These are phyloP conservation scores for Micractinium conductrix DNA, from an alignment of 139 green algal genomes.

Conservation along the genomic window DNA sequence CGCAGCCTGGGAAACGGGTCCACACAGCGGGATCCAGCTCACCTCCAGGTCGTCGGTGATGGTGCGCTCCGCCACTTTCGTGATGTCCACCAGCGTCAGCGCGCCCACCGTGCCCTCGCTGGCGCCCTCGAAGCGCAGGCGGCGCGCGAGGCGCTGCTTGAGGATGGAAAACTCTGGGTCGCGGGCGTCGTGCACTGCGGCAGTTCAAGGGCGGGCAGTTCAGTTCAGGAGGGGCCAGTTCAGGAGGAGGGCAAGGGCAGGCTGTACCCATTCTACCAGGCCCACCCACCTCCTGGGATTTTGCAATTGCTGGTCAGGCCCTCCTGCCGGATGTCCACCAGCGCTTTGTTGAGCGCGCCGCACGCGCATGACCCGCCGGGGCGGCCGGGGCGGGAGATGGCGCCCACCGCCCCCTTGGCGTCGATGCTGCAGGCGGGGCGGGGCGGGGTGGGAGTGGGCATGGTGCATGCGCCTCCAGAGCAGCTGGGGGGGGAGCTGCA, in stretches of 20 bases:
- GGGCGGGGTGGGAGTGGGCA: background rate
- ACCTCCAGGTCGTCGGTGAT: conserved; percentile 89
- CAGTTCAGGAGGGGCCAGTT: too few species aligned
- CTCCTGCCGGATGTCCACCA: conserved; percentile 55
- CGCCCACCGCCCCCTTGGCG: conserved; percentile 65
- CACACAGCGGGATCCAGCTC: too few species aligned
- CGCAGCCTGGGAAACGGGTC: too few species aligned
- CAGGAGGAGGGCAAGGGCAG: background rate
- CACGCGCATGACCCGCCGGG: conserved; percentile 72
- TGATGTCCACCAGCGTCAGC: conserved; percentile 77
- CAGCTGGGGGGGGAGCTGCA: too few species aligned
- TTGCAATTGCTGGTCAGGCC: conserved; percentile 53
- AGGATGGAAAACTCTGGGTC: conserved; percentile 92
- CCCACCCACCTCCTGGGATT: conserved; percentile 54
- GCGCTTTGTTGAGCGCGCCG: conserved; percentile 73
- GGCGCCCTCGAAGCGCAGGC: conserved; percentile 58
- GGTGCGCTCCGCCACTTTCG: conserved; percentile 78
- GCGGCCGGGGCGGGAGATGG: conserved; percentile 69
- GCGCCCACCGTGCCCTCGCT: conserved; percentile 3
- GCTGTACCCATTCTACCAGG: background rate
- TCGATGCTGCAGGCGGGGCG: conserved; percentile 57
- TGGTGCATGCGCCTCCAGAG: background rate
- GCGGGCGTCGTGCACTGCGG: conserved; percentile 75
- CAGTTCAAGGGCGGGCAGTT: background rate
- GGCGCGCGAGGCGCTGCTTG: conserved; percentile 81